Evolutionary conservation across 805 yeast species (phyloP).

Genomic region (Teunomyces atbi): DNA sequence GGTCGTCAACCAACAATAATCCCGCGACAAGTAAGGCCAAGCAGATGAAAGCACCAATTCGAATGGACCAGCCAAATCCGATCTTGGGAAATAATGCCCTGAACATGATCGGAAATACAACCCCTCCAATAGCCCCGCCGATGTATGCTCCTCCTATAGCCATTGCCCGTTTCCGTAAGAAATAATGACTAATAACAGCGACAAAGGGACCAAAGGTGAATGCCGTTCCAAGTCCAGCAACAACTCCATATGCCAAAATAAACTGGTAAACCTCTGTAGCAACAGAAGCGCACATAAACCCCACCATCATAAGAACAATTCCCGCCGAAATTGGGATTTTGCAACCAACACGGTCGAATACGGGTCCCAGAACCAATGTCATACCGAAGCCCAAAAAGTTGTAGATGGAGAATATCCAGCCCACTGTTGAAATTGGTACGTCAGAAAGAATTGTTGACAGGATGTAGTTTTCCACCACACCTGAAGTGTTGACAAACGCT

Average conservation of each 20-base stretch:
- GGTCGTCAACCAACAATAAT: constrained; percentile 16
- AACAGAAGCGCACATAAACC: constrained; percentile 22
- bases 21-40: constrained; percentile 15
- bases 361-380: constrained; percentile 23
- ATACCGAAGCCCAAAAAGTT: constrained; percentile 25
- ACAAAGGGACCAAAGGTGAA: constrained; percentile 25
- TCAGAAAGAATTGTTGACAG: constrained; percentile 12
- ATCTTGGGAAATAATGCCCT: constrained; percentile 22
- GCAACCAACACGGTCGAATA: constrained; percentile 26
- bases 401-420: constrained; percentile 29
- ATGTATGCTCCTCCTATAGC: constrained; percentile 29
- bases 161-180: constrained; percentile 20
- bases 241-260: constrained; percentile 22
- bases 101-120: constrained; percentile 27
- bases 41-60: constrained; percentile 24
- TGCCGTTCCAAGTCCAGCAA: constrained; percentile 24
- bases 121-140: constrained; percentile 35
- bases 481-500: constrained; percentile 26
- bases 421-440: constrained; percentile 17
- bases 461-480: constrained; percentile 23
- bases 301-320: constrained; percentile 14
- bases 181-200: constrained; percentile 27
- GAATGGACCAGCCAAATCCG: constrained; percentile 32
- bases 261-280: constrained; percentile 23
- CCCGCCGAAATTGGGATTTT: constrained; percentile 21